Base-by-base conservation (phyloP, 2,329 filamentous ascomycete genomes). In the Dactylellina haptotyla region DNA sequence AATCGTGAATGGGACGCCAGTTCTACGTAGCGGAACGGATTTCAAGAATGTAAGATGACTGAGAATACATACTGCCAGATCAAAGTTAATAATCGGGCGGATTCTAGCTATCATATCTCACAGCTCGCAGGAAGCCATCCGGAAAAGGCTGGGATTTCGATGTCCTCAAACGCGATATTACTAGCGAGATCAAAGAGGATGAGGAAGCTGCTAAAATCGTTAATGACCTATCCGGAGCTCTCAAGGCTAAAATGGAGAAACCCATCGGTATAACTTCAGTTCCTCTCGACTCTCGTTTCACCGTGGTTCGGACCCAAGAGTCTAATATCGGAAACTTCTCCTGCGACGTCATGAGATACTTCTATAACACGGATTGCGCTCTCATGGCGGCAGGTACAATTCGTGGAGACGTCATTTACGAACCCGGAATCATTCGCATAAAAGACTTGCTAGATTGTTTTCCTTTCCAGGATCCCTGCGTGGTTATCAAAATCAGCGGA, bases 261-360 rank as follows among this genome's bases (percentile, higher is more conserved):
- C 89, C 92, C 0, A 84, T 97, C 28, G 92, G 93, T 2, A 96
- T 91, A 82, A 96, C 92, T 0, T 88, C 89, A 0, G 89, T 88
- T 0, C 91, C 93, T 0, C 85, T 97, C 0, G 93, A 97, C 79
- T 91, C 90, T 1, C 89, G 93, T 1, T 97, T 97, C 80, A 90
- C 88, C 14, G 96, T 92, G 0, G 91, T 96, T 0, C 85, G 93
- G 9, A 83, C 87, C 18, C 84, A 83, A 48, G 93, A 97, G 81
- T 92, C 90, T 62, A 97, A 97, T 78, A 83, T 96, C 12, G 92
- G 90, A 0, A 97, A 97, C 81, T 96, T 96, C 80, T 90, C 96
- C 2, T 95, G 91, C 81, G 93, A 97, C 79, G 85, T 97, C 23
- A 96, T 97, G 92, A 87, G 92, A 5, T 88, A 88, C 74, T 90